Evolutionary conservation across 2,329 filamentous ascomycete genomes (phyloP).

Genomic region (Pseudohalonectria lignicola): DNA sequence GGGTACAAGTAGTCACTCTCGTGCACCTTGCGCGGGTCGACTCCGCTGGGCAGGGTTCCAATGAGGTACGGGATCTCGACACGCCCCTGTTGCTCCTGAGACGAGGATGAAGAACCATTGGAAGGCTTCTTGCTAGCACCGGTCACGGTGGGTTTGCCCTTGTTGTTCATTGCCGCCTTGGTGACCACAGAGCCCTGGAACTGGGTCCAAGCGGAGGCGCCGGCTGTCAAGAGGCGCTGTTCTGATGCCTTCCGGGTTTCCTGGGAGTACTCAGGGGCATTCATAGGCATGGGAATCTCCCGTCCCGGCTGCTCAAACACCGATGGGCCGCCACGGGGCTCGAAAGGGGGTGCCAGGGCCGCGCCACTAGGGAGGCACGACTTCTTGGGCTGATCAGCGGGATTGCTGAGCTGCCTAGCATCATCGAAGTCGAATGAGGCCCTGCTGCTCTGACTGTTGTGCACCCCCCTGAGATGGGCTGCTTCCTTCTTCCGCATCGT

Average conservation of each 20-base stretch:
- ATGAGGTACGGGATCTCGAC: conserved; percentile 39
- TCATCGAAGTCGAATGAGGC: conserved; percentile 14
- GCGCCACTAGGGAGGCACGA: conserved; percentile 31
- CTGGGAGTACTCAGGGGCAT: conserved; percentile 3
- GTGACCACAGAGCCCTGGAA: conserved; percentile 6
- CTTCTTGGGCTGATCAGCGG: conserved; percentile 17
- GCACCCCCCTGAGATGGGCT: conserved; percentile 5
- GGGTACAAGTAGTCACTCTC: conserved; percentile 41
- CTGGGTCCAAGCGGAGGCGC: not conserved
- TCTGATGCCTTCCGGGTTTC: not conserved
- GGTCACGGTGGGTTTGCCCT: not conserved
- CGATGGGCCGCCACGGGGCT: conserved; percentile 22
- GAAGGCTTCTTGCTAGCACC: conserved; percentile 1
- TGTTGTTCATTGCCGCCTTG: too few species aligned
- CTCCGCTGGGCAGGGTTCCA: conserved; percentile 35
- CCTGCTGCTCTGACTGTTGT: conserved; percentile 9
- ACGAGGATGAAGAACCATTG: conserved; percentile 6
- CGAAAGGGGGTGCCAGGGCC: conserved; percentile 37
- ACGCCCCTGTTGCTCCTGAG: conserved; percentile 5
- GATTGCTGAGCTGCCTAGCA: conserved; percentile 12
- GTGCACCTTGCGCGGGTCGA: conserved; percentile 26
- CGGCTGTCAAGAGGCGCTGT: conserved; percentile 1
- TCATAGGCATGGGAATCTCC: too few species aligned
- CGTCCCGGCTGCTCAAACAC: conserved; percentile 3
- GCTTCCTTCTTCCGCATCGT: conserved; percentile 8